These are phyloP conservation scores for Talaromyces adpressus DNA, from an alignment of 495 filamentous ascomycete species.

Conservation along the genomic window DNA sequence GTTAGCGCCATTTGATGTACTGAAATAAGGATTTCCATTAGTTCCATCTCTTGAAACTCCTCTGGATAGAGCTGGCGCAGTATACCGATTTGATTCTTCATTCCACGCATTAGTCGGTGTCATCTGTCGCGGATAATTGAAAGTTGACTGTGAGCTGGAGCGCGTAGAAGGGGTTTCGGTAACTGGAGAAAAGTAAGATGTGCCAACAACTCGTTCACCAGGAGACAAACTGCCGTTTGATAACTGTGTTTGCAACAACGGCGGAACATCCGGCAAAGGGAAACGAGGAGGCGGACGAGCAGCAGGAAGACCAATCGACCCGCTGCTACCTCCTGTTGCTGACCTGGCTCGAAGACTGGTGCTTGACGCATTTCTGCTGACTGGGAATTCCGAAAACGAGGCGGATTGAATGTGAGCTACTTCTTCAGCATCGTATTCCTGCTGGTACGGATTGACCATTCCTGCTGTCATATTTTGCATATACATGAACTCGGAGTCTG, in stretches of 20 bases:
- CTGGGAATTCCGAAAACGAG: slow-evolving; percentile 43
- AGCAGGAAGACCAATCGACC: slow-evolving; percentile 33
- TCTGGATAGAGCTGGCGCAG: slow-evolving; percentile 77
- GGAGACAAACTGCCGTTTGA: slow-evolving; percentile 42
- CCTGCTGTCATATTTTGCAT: slow-evolving; percentile 52
- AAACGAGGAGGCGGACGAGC: slow-evolving; percentile 57
- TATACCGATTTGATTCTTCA: slow-evolving; percentile 72
- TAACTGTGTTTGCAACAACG: slow-evolving; percentile 70
- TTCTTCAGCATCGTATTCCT: slow-evolving; percentile 76
- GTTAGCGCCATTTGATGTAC: slow-evolving; percentile 34
- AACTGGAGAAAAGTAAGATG: slow-evolving; percentile 89
- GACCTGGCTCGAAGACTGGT: slow-evolving; percentile 75
- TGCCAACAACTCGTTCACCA: slow-evolving; percentile 41
- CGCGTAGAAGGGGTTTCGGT: slow-evolving; percentile 81
- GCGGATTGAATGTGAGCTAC: slow-evolving; percentile 45
- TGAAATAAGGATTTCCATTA: slow-evolving; percentile 49
- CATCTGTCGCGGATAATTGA: slow-evolving; percentile 70
- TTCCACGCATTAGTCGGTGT: slow-evolving; percentile 51
- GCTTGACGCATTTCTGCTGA: slow-evolving; percentile 74
- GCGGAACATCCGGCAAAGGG: slow-evolving; percentile 52
- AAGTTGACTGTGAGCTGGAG: slow-evolving; percentile 69
- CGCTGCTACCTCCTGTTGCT: slow-evolving; percentile 63
- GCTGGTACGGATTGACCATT: slow-evolving; percentile 71
- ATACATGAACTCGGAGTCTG: slow-evolving; percentile 73
- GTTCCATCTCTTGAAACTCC: slow-evolving; percentile 71